phyloP scores from a whole-genome alignment of 1,284 basidiomycete genomes.

The Xerocomus minutiporus region DNA sequence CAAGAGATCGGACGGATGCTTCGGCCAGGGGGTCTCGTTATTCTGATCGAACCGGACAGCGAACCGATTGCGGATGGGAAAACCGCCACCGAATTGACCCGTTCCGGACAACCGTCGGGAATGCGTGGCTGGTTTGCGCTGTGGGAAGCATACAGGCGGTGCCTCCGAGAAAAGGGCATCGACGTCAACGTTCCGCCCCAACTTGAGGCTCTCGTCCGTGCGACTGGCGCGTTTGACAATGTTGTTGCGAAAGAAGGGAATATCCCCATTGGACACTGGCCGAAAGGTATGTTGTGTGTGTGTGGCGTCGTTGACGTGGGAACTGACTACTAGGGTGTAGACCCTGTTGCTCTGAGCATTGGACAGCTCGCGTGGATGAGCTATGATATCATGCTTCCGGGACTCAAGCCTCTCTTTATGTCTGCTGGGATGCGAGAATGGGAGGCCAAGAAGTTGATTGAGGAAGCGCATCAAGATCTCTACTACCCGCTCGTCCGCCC shows the following conservation, averaged over 20 bases:
- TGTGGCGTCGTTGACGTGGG: not conserved
- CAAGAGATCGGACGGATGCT: conserved; percentile 58
- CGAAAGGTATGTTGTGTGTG: conserved; percentile 38
- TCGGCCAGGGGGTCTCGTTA: conserved; percentile 63
- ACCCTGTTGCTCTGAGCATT: conserved; percentile 46
- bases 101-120: conserved; percentile 36
- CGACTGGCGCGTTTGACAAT: conserved; percentile 46
- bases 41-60: conserved; percentile 57
- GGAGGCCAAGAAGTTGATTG: conserved; percentile 50
- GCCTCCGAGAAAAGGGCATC: conserved; percentile 46
- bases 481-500: conserved; percentile 53
- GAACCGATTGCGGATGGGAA: conserved; percentile 46
- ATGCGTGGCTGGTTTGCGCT: conserved; percentile 56
- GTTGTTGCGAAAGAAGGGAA: conserved; percentile 48
- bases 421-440: conserved; percentile 47
- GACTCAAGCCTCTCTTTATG: conserved; percentile 55
- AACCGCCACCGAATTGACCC: conserved; percentile 35
- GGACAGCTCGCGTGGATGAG: conserved; percentile 69
- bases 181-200: conserved; percentile 55
- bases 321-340: conserved; percentile 16
- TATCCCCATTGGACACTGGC: conserved; percentile 59
- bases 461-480: conserved; percentile 59
- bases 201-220: conserved; percentile 43
- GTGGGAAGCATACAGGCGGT: conserved; percentile 55
- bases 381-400: conserved; percentile 59